These are phyloP conservation scores for Cutaneotrichosporon cutaneum DNA, from an alignment of 1,284 basidiomycete species.

Conservation along the genomic window DNA sequence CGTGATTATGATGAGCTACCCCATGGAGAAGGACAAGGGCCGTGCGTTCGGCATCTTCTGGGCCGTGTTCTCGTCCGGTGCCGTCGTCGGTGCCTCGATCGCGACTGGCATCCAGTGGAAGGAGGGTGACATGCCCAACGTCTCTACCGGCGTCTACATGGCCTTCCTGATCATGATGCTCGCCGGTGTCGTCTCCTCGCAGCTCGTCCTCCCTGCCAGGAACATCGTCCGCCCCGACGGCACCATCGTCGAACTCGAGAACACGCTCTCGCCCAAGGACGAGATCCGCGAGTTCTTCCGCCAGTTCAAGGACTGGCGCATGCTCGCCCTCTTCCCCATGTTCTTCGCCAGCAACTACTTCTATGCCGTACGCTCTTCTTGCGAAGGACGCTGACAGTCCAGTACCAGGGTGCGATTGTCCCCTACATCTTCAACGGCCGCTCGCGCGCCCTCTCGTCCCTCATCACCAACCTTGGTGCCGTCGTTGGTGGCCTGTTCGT, in stretches of 20 bases:
- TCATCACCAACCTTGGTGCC: slow-evolving; percentile 40
- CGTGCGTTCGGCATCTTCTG: slow-evolving; percentile 44
- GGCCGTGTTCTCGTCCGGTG: slow-evolving; percentile 55
- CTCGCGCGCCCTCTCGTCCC: slow-evolving; percentile 40
- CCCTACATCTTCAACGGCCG: slow-evolving; percentile 41
- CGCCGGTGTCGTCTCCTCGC: slow-evolving; percentile 32
- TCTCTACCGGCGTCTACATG: slow-evolving; percentile 45
- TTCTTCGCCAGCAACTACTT: slow-evolving; percentile 46
- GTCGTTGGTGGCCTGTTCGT: slow-evolving; percentile 46
- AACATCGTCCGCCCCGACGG: slow-evolving; percentile 42
- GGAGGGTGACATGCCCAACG: slow-evolving; percentile 26
- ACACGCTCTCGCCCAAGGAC: slow-evolving; percentile 24
- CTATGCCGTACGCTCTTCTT: slow-evolving; percentile 22
- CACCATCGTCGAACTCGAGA: slow-evolving; percentile 38
- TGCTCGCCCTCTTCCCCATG: slow-evolving; percentile 43
- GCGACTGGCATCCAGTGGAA: slow-evolving; percentile 50
- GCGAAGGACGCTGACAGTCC: too few species aligned
- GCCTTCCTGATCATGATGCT: slow-evolving; percentile 51
- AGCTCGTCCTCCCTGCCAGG: slow-evolving; percentile 43
- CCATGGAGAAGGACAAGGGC: slow-evolving; percentile 44
- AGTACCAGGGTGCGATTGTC: slow-evolving; percentile 43
- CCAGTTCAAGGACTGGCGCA: slow-evolving; percentile 42
- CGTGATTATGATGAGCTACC: slow-evolving; percentile 55
- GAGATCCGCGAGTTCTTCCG: slow-evolving; percentile 35
- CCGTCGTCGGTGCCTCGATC: slow-evolving; percentile 55